Evolutionary conservation across 2,329 filamentous ascomycete species (phyloP).

Genomic region (Colletotrichum sojae): DNA sequence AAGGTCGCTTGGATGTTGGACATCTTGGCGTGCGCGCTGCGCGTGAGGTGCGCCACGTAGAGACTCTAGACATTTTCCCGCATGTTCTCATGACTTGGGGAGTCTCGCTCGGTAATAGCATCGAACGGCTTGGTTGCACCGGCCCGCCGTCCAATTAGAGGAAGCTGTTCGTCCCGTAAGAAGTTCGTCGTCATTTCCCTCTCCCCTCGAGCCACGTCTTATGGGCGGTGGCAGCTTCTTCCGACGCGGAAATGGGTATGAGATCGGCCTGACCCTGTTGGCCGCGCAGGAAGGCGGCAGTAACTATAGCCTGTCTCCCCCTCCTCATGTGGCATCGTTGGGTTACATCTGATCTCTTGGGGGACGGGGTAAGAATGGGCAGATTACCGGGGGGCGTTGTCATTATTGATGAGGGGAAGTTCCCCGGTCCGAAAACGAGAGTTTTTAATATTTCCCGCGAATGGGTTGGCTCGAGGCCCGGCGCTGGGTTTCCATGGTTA

Average conservation of each 20-base stretch:
- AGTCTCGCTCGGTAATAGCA: slow-evolving; percentile 11
- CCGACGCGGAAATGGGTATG: slow-evolving; percentile 18
- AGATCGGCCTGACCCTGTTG: slow-evolving; percentile 14
- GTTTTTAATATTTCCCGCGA: slow-evolving; percentile 16
- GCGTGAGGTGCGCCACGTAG: slow-evolving; percentile 8
- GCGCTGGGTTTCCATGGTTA: slow-evolving; percentile 6
- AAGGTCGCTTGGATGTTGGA: no score
- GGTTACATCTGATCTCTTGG: slow-evolving; percentile 37
- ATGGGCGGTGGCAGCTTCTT: slow-evolving; percentile 15
- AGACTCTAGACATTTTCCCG: neutral
- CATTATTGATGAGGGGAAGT: slow-evolving; percentile 21
- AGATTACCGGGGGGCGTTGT: neutral
- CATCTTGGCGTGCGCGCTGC: slow-evolving; percentile 26
- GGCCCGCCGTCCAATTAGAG: slow-evolving; percentile 3
- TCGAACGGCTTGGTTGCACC: slow-evolving; percentile 22
- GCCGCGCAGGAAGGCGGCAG: neutral
- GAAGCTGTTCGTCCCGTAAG: neutral
- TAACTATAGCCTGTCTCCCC: no score
- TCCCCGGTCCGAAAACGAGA: neutral
- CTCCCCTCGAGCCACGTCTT: neutral
- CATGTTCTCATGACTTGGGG: neutral
- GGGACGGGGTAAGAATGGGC: slow-evolving; percentile 15
- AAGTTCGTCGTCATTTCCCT: neutral
- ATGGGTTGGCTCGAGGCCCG: neutral
- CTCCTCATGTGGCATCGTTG: slow-evolving; percentile 24